Evolutionary conservation across 2,329 filamentous ascomycete species (phyloP).

Genomic region (Aspergillus phoenicis): DNA sequence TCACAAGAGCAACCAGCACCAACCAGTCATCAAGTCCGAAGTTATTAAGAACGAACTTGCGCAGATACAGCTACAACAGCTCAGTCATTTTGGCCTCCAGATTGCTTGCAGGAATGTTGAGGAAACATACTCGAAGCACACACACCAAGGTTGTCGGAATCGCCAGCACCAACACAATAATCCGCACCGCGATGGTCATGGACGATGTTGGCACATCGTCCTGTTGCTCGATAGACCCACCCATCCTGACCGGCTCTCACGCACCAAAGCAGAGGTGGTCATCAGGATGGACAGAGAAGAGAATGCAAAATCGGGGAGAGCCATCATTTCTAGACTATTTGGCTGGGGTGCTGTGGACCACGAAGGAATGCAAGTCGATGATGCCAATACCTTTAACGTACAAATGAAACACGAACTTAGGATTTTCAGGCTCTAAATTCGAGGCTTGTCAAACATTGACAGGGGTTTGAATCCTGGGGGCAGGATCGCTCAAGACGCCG

Average conservation of each 20-base stretch:
- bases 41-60: constrained; percentile 15
- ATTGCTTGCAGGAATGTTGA: background rate
- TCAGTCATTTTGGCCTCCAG: background rate
- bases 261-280: background rate
- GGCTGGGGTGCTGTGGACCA: background rate
- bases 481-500: background rate
- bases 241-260: constrained; percentile 1
- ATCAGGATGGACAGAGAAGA: background rate
- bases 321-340: background rate
- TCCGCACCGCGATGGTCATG: constrained; percentile 6
- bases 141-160: constrained; percentile 7
- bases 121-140: background rate
- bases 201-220: background rate
- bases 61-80: constrained; percentile 18
- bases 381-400: background rate
- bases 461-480: background rate
- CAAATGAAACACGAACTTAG: background rate
- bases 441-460: background rate
- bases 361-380: background rate
- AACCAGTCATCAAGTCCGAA: constrained; percentile 23
- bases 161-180: constrained; percentile 5
- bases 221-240: background rate
- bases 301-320: background rate
- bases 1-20: constrained; percentile 19
- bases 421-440: background rate